Evolutionary conservation across 441 rosid genomes (phyloP), one percentile per base, ranked within the genome.

Genomic region (Corymbia calophylla): DNA sequence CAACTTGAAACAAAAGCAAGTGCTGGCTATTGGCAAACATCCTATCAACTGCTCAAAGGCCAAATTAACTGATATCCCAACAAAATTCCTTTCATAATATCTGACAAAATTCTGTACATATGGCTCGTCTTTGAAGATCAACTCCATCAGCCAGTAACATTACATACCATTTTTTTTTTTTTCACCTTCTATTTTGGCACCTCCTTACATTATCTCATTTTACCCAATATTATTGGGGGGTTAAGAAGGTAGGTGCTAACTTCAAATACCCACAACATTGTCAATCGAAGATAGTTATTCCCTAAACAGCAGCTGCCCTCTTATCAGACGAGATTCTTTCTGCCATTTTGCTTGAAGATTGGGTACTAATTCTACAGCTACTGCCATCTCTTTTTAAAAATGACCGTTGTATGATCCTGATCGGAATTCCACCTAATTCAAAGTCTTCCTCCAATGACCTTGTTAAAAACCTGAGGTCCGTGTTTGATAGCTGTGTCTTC

Each of bases 371-470:
- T 88, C 91, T 87, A 49, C 91, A 55, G 86, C 89, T 87, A 87
- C 88, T 66, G 27, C 89, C 90, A 9, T 84, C 49, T 18, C 87
- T 91, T 89, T 94, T 91, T n/a, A 93, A 82, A 89, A 94, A 92
- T 25, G 88, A 90, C 58, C 99, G 92, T 82, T 98, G 98, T 95
- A 96, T 93, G 88, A 98, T 98, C 88, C 99, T 93, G 87, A 98
- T 95, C 0, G 99, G 99, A 93, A 95, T 95, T 80, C 99, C 99
- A 8, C 97, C 99, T 92, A 98, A 90, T 84, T 97, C 96, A 17
- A 98, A 98, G 90, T 98, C 99, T 90, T 97, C 99, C 93, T 96
- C 95, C 93, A 97, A 90, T n/a, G 99, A 98, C 90, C 92, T 97
- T 1, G 95, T 96, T 56, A 98, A 91, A 80, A 98, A 98, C 94